Base-by-base conservation (phyloP, 2,329 filamentous ascomycete genomes). In the Penicillium sp. region DNA sequence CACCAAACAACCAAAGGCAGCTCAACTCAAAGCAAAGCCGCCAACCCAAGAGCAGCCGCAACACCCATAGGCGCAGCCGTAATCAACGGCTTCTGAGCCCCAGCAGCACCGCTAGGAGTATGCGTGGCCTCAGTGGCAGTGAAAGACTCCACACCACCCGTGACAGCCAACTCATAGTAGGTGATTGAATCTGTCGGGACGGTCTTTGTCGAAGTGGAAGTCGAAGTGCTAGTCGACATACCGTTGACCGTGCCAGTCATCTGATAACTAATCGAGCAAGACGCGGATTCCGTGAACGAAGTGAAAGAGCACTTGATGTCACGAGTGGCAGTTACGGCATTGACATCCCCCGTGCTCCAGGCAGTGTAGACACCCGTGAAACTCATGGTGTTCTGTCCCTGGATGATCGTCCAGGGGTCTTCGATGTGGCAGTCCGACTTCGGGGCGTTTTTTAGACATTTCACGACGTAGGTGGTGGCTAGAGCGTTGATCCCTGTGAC, bases 41-140 rank as follows among this genome's bases (percentile, higher is more conserved):
- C 53, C 7, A 56, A 46, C 3, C 22, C 22, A 25, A 25, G 22
- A 0, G 61, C 61, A 33, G 60, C 61, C 19, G 57, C 61, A 46
- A 53, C 54, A 41, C 52, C 52, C 29, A 64, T 18, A 11, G 62
- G 59, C n/a, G 54, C 54, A 22, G 56, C 61, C 2, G 61, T 64
- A 29, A 60, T 56, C 45, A 63, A 41, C 16, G 59, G 53, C 16
- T 34, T 49, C 10, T 41, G 50, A 28, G 49, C 41, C 3, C 50
- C 56, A 27, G 45, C 46, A 16, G 31, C 56, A 44, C 46, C 61
- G 27, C 40, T 59, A 2, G 27, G 46, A 1, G 59, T 57, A 38
- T 59, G 37, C 1, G 60, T 62, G 2, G 59, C 50, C 35, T 52
- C 29, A 2, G 60, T 42, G 2, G 46, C 45, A 2, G 59, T 60